A percentile compares a stretch with the other conserved stretches of the same genome.
Conservation (phyloP, 1,139 yeast genomes). For the Scheffersomyces titani region DNA sequence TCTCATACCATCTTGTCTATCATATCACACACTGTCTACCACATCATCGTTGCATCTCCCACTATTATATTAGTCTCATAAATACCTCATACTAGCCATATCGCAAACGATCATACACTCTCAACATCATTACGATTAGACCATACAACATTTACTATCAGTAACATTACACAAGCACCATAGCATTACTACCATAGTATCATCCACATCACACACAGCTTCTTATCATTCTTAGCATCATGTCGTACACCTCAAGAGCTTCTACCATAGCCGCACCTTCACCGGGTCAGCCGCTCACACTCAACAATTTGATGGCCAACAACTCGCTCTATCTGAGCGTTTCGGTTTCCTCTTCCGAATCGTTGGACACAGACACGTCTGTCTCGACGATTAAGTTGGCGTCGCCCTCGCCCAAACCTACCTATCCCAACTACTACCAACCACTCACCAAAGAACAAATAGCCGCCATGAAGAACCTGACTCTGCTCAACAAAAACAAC, state of each 20-base stretch:
- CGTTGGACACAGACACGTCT: slow-evolving; percentile 7
- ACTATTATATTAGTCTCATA: not conserved
- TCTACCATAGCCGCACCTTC: not conserved
- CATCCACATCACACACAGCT: not conserved
- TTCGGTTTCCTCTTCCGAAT: slow-evolving; percentile 5
- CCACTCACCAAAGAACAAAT: not conserved
- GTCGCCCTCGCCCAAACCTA: slow-evolving; percentile 7
- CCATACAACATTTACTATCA: not conserved
- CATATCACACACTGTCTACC: not conserved
- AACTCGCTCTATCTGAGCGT: not conserved
- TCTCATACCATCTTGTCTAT: not conserved
- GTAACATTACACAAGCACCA: not conserved
- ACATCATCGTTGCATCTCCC: not conserved
- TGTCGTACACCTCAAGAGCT: not conserved
- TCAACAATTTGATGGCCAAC: not conserved
- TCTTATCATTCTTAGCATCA: not conserved
- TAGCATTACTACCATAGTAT: not conserved
- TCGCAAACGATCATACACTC: not conserved
- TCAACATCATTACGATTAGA: not conserved
- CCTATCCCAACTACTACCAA: slow-evolving; percentile 9
- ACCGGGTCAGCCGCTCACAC: not conserved
- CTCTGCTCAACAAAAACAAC: not conserved
- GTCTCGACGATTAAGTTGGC: slow-evolving; percentile 9
- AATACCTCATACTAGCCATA: not conserved
- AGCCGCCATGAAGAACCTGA: slow-evolving; percentile 1